Evolutionary conservation across 1,139 yeast species (phyloP).

Genomic region (Geotrichum candidum): DNA sequence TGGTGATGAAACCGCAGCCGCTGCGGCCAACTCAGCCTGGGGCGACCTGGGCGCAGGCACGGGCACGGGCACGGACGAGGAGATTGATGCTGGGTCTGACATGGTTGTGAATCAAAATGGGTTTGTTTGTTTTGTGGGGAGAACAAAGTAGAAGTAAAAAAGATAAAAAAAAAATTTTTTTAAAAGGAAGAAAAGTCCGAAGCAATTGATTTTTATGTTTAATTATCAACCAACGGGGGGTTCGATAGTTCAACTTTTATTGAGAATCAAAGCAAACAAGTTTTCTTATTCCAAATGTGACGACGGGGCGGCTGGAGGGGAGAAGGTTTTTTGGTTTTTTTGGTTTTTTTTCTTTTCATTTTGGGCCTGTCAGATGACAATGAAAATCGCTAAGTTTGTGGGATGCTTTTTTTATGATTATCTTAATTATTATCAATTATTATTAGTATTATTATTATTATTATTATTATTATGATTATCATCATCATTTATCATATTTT

Average conservation of each 20-base stretch:
- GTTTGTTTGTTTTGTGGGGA: background rate
- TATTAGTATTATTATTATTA: no score
- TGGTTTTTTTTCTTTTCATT: no score
- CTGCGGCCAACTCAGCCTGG: slow-evolving; percentile 1
- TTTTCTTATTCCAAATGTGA: no score
- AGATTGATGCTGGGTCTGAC: background rate
- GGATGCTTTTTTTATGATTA: background rate
- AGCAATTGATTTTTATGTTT: background rate
- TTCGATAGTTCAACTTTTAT: background rate
- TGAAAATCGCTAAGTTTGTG: background rate
- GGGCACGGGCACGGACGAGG: background rate
- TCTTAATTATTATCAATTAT: background rate
- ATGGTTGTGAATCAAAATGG: background rate
- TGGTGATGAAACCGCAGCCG: slow-evolving; percentile 8
- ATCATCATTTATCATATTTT: no score
- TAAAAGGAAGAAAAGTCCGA: background rate
- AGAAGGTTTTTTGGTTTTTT: background rate
- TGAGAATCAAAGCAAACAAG: background rate
- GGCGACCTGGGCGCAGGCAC: slow-evolving; percentile 7
- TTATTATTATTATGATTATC: no score
- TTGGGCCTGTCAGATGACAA: background rate
- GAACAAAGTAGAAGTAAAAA: background rate
- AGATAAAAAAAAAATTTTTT: background rate
- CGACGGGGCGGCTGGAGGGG: background rate
- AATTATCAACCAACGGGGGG: background rate